phyloP scores from a whole-genome alignment of 208 protist genomes.

The Polymyxa betae region DNA sequence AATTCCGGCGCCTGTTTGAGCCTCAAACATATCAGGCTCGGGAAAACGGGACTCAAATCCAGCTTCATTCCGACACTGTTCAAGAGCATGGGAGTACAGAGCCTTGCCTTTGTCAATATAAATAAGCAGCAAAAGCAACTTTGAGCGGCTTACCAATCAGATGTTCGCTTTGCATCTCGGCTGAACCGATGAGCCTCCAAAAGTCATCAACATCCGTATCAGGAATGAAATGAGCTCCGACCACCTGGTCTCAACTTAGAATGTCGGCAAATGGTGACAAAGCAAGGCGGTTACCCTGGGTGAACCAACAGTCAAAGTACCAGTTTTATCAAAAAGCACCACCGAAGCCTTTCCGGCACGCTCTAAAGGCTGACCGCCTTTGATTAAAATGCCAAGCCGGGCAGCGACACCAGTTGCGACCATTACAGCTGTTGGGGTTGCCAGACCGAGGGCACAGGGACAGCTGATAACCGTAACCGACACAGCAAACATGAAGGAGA shows the following conservation, averaged over 20 bases:
- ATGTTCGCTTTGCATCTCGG: conserved; percentile 57
- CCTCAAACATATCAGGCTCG: background rate
- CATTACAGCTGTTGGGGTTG: conserved; percentile 71
- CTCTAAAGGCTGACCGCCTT: conserved; percentile 53
- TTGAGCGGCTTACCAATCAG: conserved; percentile 32
- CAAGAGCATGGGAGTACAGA: background rate
- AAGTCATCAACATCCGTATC: background rate
- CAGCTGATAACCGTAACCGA: conserved; percentile 66
- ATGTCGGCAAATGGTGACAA: background rate
- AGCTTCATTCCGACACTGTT: background rate
- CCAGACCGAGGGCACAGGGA: conserved; percentile 69
- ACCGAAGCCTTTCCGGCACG: conserved; percentile 15
- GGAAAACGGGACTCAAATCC: background rate
- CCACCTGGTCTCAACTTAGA: background rate
- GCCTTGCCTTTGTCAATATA: background rate
- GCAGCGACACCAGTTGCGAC: conserved; percentile 68
- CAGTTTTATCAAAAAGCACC: conserved; percentile 71
- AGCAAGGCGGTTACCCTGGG: conserved; percentile 41
- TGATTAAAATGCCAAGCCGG: conserved; percentile 65
- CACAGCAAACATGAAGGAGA: conserved; percentile 62
- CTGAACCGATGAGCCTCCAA: background rate
- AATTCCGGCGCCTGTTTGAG: background rate
- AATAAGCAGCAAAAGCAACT: background rate
- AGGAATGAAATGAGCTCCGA: background rate
- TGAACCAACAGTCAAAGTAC: conserved; percentile 66